Percentiles rank a stretch among this genome's conserved stretches.
Conservation (phyloP, 441 rosid species). For the Bruguiera hainesii region DNA sequence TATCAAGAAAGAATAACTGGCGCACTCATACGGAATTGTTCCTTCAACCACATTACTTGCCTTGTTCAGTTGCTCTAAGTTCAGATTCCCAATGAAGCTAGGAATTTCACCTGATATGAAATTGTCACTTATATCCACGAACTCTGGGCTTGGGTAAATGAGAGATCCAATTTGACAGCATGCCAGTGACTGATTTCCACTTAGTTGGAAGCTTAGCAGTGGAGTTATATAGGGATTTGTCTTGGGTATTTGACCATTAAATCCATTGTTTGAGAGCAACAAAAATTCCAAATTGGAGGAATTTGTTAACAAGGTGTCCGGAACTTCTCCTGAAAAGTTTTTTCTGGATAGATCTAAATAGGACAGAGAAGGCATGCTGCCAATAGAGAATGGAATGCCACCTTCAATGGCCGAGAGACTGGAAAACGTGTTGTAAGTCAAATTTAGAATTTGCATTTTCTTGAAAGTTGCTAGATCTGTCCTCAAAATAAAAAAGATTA, state of each 20-base stretch:
- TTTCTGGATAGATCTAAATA: background rate
- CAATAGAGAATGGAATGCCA: conserved; percentile 4
- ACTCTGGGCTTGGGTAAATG: background rate
- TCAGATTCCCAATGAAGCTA: background rate
- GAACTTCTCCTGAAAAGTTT: background rate
- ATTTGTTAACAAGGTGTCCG: background rate
- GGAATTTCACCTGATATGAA: conserved; percentile 4
- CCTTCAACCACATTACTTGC: background rate
- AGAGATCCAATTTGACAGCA: background rate
- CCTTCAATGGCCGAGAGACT: no score
- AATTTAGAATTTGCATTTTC: no score
- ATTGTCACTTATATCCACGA: background rate
- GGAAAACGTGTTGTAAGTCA: no score
- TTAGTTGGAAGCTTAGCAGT: background rate
- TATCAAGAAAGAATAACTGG: background rate
- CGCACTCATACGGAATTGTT: background rate
- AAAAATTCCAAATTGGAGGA: background rate
- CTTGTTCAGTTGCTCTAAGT: background rate
- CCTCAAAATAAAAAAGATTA: no score
- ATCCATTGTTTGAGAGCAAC: no score
- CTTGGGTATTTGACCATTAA: background rate
- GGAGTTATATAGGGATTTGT: background rate
- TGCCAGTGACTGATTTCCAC: background rate
- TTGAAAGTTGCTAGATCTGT: no score
- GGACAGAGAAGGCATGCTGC: background rate